Base-by-base conservation (phyloP, 169 alveolate species). In the Cystoisospora suis region DNA sequence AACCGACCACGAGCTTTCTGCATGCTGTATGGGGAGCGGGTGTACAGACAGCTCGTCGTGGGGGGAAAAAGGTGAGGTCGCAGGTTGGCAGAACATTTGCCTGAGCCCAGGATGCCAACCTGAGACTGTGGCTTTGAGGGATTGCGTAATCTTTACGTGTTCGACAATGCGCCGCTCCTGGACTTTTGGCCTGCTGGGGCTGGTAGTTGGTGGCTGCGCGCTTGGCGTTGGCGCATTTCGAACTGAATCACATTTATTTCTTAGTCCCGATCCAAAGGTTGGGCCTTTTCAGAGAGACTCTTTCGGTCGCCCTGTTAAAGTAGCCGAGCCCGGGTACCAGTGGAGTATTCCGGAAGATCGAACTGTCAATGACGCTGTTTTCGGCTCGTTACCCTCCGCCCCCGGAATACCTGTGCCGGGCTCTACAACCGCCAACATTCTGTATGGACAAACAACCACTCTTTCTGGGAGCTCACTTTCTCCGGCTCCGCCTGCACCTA, bases 281-380 rank as follows among this genome's bases (percentile, higher is more conserved):
- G 83, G 83, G 34, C 58, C 83, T 46, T 36, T 15, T 36, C 83
- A 72, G 42, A 40, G 47, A 38, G 56, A 72, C 32, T 4, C 32
- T 34, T 38, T n/a, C 58, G 83, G 83, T 29, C 83, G 45, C 20
- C 83, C 83, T 6, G 27, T 72, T 12, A 72, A 72, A 53, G 23
- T 72, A 72, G 83, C 83, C 56, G 45, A 72, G 4, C 83, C 83
- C 15, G 56, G 83, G 4, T 72, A 38, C 42, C 46, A 38, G 20
- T 72, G 83, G 83, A 9, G 32, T 15, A 27, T 72, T 23, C 32
- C 83, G n/a, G 83, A n/a, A 72, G 83, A 38, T 9, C 56, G 42
- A 1, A 40, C 56, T 20, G 83, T 72, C 32, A 40, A 72, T 34
- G 83, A 40, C 42, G 42, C 83, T 0, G 83, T 36, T 3, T 40